phyloP scores from a whole-genome alignment of 2,329 filamentous ascomycete genomes.

The Fusarium napiforme region DNA sequence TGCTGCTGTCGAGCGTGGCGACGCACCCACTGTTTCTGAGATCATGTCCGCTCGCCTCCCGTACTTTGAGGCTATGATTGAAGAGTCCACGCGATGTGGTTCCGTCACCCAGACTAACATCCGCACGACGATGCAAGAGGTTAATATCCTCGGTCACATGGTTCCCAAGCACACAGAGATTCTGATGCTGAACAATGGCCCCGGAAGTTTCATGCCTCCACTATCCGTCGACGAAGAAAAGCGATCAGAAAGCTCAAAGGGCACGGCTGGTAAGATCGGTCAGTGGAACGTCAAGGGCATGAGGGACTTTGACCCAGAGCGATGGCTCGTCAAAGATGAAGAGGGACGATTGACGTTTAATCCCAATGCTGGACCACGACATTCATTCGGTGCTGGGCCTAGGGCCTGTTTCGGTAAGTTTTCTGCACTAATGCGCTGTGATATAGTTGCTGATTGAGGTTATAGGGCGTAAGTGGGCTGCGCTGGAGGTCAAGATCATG shows the following conservation, averaged over 20 bases:
- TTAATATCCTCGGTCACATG: background rate
- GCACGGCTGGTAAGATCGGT: background rate
- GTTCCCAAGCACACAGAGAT: background rate
- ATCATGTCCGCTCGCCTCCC: background rate
- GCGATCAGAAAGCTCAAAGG: background rate
- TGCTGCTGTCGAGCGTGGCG: background rate
- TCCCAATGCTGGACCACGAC: background rate
- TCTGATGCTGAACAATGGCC: background rate
- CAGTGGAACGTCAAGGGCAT: background rate
- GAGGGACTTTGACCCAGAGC: background rate
- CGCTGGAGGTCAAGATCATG: background rate
- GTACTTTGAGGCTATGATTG: background rate
- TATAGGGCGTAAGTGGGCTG: background rate
- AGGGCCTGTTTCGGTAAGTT: background rate
- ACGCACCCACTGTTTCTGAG: background rate
- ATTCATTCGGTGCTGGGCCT: background rate
- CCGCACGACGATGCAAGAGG: background rate
- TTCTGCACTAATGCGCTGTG: too few species aligned
- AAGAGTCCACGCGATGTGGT: background rate
- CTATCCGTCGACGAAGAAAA: background rate
- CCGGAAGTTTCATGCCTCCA: background rate
- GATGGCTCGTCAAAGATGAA: background rate
- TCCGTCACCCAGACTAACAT: background rate
- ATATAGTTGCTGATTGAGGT: accelerated
- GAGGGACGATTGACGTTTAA: background rate